Percentiles rank a stretch among this genome's conserved stretches.
These are phyloP conservation scores for Emericellopsis terricola DNA, from an alignment of 495 filamentous ascomycete genomes.

Conservation along the genomic window DNA sequence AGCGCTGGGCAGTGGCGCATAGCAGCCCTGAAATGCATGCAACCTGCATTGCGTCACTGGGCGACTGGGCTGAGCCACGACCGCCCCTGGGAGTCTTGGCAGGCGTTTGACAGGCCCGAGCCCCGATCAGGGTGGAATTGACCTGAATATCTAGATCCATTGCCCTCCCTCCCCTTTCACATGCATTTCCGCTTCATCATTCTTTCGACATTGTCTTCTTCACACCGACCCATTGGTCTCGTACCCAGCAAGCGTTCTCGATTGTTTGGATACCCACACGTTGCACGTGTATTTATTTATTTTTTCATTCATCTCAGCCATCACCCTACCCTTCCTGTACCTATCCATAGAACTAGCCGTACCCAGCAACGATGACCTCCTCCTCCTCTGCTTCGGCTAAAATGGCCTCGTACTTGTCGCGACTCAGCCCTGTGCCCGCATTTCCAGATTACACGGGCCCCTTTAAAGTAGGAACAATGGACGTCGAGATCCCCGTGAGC, in stretches of 20 bases:
- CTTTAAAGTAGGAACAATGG: constrained; percentile 54
- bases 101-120: no score
- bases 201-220: not conserved
- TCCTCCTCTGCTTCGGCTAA: constrained; percentile 2
- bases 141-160: no score
- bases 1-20: no score
- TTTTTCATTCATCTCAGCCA: not conserved
- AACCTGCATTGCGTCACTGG: no score
- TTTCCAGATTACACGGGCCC: constrained; percentile 57
- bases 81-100: no score
- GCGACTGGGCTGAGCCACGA: no score
- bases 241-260: not conserved
- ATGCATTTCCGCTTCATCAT: not conserved
- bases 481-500: constrained; percentile 51
- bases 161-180: not conserved
- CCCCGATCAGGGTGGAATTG: no score
- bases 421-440: constrained; percentile 34
- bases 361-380: not conserved
- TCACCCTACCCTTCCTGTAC: not conserved
- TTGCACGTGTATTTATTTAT: not conserved
- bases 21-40: no score
- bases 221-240: not conserved
- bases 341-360: no score
- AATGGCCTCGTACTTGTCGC: constrained; percentile 17
- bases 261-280: not conserved